Conservation (phyloP, 2,329 filamentous ascomycete genomes). For the Claviceps quebecensis region DNA sequence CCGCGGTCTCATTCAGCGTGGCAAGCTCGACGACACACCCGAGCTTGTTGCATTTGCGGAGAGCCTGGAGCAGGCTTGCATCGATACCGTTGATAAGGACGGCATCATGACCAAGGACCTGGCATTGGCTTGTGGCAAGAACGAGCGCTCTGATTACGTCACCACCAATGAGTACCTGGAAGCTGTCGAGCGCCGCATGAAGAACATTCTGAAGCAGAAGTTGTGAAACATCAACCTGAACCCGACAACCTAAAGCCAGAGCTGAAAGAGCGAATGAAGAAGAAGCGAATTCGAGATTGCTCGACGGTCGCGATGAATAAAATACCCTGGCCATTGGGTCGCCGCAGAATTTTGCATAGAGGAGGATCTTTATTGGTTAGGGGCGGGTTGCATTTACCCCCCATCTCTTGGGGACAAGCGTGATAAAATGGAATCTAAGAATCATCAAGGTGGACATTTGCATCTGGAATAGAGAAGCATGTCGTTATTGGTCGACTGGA, state of each 20-base stretch:
- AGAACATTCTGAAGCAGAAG: slow-evolving; percentile 66
- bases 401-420: too few species aligned
- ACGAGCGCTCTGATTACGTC: slow-evolving; percentile 69
- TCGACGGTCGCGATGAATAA: neutral
- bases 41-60: slow-evolving; percentile 87
- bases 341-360: slow-evolving; percentile 1
- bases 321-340: neutral
- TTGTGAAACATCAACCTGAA: slow-evolving; percentile 29
- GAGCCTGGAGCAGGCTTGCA: slow-evolving; percentile 79
- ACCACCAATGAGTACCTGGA: slow-evolving; percentile 85
- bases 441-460: neutral
- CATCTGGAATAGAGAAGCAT: too few species aligned
- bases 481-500: too few species aligned
- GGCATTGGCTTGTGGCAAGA: slow-evolving; percentile 87
- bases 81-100: slow-evolving; percentile 86
- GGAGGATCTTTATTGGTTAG: neutral
- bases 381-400: too few species aligned
- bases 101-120: slow-evolving; percentile 99
- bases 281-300: neutral
- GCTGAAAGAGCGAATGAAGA: neutral
- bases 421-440: neutral
- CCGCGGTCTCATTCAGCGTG: slow-evolving; percentile 81
- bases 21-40: slow-evolving; percentile 83
- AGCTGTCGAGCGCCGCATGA: slow-evolving; percentile 82
- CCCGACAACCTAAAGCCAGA: neutral